These are phyloP conservation scores for Botrytis medusae DNA, from an alignment of 2,329 filamentous ascomycete species.

Conservation along the genomic window DNA sequence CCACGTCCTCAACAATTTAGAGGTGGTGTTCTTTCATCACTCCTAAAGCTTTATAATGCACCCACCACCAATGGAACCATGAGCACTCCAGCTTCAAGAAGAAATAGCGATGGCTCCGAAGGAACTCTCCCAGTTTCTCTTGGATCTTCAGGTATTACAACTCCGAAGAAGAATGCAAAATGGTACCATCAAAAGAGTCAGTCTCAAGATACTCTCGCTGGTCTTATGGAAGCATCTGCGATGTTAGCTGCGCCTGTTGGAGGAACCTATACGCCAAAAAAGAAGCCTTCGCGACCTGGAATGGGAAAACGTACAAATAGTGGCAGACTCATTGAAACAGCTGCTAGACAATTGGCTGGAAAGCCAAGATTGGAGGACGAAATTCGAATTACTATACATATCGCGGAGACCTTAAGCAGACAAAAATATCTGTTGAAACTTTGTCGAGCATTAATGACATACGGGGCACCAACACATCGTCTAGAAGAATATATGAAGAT, in stretches of 20 bases:
- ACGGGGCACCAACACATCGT: constrained; percentile 86
- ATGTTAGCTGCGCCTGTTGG: constrained; percentile 50
- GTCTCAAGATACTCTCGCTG: constrained; percentile 50
- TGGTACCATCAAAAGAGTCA: constrained; percentile 44
- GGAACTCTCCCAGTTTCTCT: constrained; percentile 41
- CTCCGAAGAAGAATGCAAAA: constrained; percentile 36
- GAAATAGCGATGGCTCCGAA: constrained; percentile 38
- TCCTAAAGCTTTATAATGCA: constrained; percentile 69
- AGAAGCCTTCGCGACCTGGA: constrained; percentile 29
- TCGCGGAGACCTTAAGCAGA: constrained; percentile 69
- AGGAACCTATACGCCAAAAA: constrained; percentile 43
- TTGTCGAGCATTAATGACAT: constrained; percentile 84
- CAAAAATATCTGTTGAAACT: constrained; percentile 83
- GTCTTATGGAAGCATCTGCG: constrained; percentile 55
- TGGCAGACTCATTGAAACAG: constrained; percentile 31
- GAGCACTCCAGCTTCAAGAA: constrained; percentile 29
- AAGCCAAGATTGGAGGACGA: constrained; percentile 40
- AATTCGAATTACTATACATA: constrained; percentile 55
- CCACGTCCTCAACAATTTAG: constrained; percentile 67
- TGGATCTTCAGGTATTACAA: constrained; percentile 45
- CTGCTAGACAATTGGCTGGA: constrained; percentile 29
- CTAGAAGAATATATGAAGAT: constrained; percentile 90
- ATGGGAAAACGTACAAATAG: constrained; percentile 35
- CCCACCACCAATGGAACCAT: constrained; percentile 39
- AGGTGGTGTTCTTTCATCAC: constrained; percentile 69